A percentile compares a stretch with the other conserved stretches of the same genome.
phyloP scores from a whole-genome alignment of 306 rosid genomes.

The Begonia fuchsioides region DNA sequence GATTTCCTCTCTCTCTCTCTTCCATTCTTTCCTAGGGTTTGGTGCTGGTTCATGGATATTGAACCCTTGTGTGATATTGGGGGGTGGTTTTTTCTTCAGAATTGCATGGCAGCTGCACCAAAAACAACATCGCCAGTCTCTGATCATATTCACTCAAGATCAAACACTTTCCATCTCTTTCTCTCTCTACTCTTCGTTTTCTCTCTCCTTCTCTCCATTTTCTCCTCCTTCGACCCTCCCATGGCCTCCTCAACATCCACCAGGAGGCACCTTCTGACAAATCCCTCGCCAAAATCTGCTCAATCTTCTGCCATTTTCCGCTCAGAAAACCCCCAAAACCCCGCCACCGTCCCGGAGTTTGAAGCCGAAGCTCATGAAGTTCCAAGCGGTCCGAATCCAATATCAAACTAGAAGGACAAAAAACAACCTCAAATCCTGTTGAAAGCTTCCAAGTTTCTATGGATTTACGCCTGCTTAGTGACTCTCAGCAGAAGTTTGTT shows the following conservation, averaged over 20 bases:
- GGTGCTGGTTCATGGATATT: constrained; percentile 97
- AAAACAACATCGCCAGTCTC: constrained; percentile 32
- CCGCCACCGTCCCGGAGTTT: background rate
- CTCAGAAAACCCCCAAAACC: background rate
- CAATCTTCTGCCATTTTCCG: constrained; percentile 8
- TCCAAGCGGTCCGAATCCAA: constrained; percentile 16
- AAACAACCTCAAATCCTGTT: too few species aligned
- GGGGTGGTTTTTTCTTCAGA: constrained; percentile 90
- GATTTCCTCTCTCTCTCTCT: background rate
- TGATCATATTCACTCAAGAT: constrained; percentile 31
- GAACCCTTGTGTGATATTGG: constrained; percentile 96
- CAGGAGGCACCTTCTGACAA: constrained; percentile 22
- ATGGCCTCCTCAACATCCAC: constrained; percentile 20
- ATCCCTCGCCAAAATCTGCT: constrained; percentile 18
- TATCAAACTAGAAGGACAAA: constrained; percentile 1
- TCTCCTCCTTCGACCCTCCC: constrained; percentile 26
- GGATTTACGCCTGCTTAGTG: background rate
- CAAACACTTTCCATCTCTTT: constrained; percentile 26
- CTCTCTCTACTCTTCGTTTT: constrained; percentile 43
- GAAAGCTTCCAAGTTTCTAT: background rate
- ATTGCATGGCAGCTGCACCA: constrained; percentile 79
- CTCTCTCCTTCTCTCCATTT: constrained; percentile 34
- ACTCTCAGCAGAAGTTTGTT: background rate
- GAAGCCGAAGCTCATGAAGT: constrained; percentile 13
- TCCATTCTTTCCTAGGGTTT: constrained; percentile 30